phyloP scores from a whole-genome alignment of 2,329 filamentous ascomycete genomes.

The Trichoderma sp. region DNA sequence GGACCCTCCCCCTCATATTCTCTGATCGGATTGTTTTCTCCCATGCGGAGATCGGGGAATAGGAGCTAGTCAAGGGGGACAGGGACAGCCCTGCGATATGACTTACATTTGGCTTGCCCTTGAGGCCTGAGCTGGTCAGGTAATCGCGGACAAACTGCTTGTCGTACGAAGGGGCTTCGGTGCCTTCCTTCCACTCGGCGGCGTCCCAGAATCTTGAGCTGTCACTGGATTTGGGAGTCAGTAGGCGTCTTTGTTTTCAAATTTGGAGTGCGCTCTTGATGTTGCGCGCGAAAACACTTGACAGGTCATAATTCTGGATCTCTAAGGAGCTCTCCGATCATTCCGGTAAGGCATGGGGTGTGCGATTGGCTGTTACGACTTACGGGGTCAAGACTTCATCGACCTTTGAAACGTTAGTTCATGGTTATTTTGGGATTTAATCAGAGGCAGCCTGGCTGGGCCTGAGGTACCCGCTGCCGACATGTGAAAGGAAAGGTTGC shows the following conservation, averaged over 20 bases:
- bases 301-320: background rate
- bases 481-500: background rate
- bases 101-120: constrained; percentile 48
- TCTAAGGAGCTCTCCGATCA: background rate
- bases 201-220: constrained; percentile 85
- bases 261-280: background rate
- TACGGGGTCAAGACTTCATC: constrained; percentile 82
- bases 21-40: background rate
- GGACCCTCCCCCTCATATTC: background rate
- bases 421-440: background rate
- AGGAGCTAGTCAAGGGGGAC: background rate
- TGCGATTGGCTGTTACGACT: background rate
- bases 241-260: background rate
- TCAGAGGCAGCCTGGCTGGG: background rate
- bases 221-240: constrained; percentile 65
- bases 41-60: background rate
- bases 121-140: constrained; percentile 68
- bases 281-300: background rate
- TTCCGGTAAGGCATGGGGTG: background rate
- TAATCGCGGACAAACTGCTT: constrained; percentile 86
- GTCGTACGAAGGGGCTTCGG: constrained; percentile 80
- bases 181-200: constrained; percentile 63
- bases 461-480: background rate
- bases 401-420: constrained; percentile 1
- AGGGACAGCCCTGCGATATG: background rate